These are phyloP conservation scores for Artemisia argyi DNA, from an alignment of 129 eudicot genomes.

Conservation along the genomic window DNA sequence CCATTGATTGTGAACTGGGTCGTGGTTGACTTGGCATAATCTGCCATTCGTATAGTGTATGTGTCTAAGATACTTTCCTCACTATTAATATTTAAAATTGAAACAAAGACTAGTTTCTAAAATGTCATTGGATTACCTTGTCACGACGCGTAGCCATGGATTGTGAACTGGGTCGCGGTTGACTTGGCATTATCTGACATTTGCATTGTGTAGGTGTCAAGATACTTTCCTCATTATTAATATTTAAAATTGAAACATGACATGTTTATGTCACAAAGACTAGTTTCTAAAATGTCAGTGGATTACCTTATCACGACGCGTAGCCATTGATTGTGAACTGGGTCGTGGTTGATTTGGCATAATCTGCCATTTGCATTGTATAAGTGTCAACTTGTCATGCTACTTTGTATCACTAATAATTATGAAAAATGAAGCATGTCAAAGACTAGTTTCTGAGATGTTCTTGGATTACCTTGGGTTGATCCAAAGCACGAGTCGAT, in stretches of 20 bases:
- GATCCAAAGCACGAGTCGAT: slow-evolving; percentile 36
- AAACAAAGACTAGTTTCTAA: not conserved
- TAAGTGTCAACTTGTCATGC: not conserved
- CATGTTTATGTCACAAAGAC: not conserved
- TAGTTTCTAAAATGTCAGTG: not conserved
- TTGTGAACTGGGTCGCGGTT: slow-evolving; percentile 29
- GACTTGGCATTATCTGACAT: slow-evolving; percentile 44
- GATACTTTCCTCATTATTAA: not conserved
- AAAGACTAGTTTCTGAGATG: not conserved
- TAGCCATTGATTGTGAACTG: slow-evolving; percentile 27
- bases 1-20: slow-evolving; percentile 29
- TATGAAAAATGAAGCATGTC: not conserved
- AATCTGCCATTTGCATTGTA: slow-evolving; percentile 38
- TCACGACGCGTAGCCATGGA: slow-evolving; percentile 25
- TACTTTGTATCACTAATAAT: not conserved
- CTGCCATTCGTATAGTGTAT: slow-evolving; percentile 30
- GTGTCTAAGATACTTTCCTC: not conserved
- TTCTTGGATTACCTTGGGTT: slow-evolving; percentile 48
- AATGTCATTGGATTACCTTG: slow-evolving; percentile 1
- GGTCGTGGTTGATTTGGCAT: slow-evolving; percentile 32
- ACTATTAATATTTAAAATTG: not conserved
- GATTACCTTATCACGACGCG: slow-evolving; percentile 20
- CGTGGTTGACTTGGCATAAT: slow-evolving; percentile 33
- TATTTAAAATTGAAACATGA: not conserved
- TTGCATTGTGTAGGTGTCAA: not conserved